Base-by-base conservation (phyloP, 139 green algal species). In the Picochlorum sp. region DNA sequence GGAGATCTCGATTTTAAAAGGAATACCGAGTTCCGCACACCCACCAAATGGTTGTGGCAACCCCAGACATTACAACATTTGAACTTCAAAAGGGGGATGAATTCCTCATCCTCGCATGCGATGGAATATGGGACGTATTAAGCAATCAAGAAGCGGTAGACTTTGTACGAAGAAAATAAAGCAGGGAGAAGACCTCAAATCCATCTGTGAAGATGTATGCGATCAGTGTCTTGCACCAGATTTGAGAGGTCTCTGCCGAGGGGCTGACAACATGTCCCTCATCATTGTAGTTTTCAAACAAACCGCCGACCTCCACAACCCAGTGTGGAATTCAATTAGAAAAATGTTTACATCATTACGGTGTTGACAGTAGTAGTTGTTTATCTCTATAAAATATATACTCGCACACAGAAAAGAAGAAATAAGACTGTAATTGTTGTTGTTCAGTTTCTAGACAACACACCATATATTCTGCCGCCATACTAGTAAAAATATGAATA, bases 1-100 rank as follows among this genome's bases (percentile, higher is more conserved):
- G 92, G 92, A 0, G 92, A 98, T 71, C 79, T 98, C 21, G 91
- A 93, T 65, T 97, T 96, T 75, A 97, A 97, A 83, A 68, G 65
- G 62, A 91, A 92, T 55, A 50, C 57, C 9, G 54, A 73, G 11
- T 50, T 78, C 20, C 34, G n/a, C 51, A 61, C 23, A 38, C 32
- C 6, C 63, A 78, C 24, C 71, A 78, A 61, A 78, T 77, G 71
- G 71, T 89, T 65, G 84, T 95, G 62, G 90, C 86, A 32, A 87
- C 86, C 11, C 87, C 87, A 4, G 85, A 91, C 58, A 64, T 91
- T 9, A 72, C 56, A 55, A 26, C 67, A 23, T 67, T 88, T 20
- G 28, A 57, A 2, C 71, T 95, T 6, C 67, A 52, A 3, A 62
- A 76, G 2, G 75, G 85, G n/a, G 88, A 96, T 72, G 66, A 74